Percentiles rank a stretch among this genome's conserved stretches.
Evolutionary conservation across 805 yeast genomes (phyloP).

Genomic region (Ogataea pilisensis): DNA sequence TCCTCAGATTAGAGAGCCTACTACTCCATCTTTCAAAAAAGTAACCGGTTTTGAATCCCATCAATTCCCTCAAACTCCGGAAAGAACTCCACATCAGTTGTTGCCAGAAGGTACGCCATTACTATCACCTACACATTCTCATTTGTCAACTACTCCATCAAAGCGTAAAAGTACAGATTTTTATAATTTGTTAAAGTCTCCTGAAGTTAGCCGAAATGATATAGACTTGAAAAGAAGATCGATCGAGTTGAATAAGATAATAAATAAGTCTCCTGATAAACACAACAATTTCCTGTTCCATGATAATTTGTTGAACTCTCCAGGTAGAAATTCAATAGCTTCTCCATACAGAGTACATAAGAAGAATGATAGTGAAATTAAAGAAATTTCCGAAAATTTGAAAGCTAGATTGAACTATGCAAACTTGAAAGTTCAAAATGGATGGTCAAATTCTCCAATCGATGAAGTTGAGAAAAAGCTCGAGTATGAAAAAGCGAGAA

Average conservation of each 20-base stretch:
- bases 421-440: constrained; percentile 33
- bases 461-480: constrained; percentile 27
- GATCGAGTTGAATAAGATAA: constrained; percentile 28
- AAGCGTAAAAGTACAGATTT: constrained; percentile 33
- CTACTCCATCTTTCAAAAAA: constrained; percentile 26
- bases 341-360: constrained; percentile 26
- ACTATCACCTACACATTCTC: constrained; percentile 29
- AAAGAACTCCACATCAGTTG: constrained; percentile 25
- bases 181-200: constrained; percentile 33
- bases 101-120: constrained; percentile 31
- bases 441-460: constrained; percentile 30
- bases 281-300: constrained; percentile 25
- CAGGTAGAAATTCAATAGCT: constrained; percentile 12
- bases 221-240: constrained; percentile 29
- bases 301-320: constrained; percentile 22
- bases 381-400: constrained; percentile 33
- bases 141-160: constrained; percentile 23
- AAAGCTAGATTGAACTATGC: constrained; percentile 35
- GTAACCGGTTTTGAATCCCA: constrained; percentile 16
- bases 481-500: constrained; percentile 17
- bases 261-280: constrained; percentile 25
- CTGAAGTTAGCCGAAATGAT: constrained; percentile 24
- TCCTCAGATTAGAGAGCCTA: constrained; percentile 18
- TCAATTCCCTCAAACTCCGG: constrained; percentile 28
- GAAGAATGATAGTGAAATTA: constrained; percentile 31